Base-by-base conservation (phyloP, 306 rosid species). In the Comarum palustre region DNA sequence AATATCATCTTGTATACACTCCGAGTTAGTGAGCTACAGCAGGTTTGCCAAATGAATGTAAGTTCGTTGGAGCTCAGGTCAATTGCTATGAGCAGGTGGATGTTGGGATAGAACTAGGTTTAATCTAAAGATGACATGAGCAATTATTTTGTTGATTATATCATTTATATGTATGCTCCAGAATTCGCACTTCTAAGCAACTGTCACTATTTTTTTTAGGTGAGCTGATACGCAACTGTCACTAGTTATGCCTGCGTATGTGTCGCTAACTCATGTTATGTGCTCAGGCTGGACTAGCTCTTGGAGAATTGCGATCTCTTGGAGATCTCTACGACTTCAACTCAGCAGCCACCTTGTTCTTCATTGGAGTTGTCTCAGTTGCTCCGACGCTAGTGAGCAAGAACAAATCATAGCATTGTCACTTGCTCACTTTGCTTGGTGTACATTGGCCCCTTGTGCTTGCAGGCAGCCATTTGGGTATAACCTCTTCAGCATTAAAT, bases 321-420 rank as follows among this genome's bases (percentile, higher is more conserved):
- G 91, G 93, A 12, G 97, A 94, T 83, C 97, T 94, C 46, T 91
- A 94, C 54, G 99, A 94, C 84, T 88, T 91, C 91, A 88, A 88
- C 77, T 94, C 99, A 43, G 79, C 91, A 42, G 99, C 99, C 14
- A 94, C 99, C 0, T 68, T 94, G 70, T 91, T 91, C 83, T 76
- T 91, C 77, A 94, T 94, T 17, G 99, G 99, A 48, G 22, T 87
- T 45, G 91, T 91, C 55, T 88, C 96, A 32, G 78, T 94, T 39
- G 84, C 97, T 10, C 99, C 99, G 5, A 94, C 97, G 0, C 73
- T 94, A 58, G 86, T 91, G 60, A 82, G 85, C 82, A 92, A 90
- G 85, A 77, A 38, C n/a, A 86, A 88, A 51, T 74, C 91, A 31
- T 91, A 81, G 87, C 76, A 38, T 42, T 61, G n/a, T 61, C 36